These are phyloP conservation scores for Vitis rotundifolia DNA, from an alignment of 164 flowering plant genomes.

Conservation along the genomic window DNA sequence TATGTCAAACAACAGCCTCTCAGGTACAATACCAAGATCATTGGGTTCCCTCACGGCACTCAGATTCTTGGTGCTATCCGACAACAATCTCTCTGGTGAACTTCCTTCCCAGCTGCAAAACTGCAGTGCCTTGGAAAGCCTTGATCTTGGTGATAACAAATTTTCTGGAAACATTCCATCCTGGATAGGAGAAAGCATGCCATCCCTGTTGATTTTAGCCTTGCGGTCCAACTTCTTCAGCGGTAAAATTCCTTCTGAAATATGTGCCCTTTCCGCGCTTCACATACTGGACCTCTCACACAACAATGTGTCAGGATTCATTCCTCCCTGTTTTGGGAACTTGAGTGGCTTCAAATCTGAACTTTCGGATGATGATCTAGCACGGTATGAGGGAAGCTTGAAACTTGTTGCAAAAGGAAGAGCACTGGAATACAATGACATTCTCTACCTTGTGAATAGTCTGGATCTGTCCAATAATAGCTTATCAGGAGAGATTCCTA, in stretches of 20 bases:
- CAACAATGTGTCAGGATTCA: no score
- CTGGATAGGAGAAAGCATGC: background rate
- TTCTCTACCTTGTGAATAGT: no score
- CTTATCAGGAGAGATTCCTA: conserved; percentile 31
- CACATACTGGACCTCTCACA: background rate
- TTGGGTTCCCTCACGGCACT: conserved; percentile 11
- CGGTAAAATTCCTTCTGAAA: conserved; percentile 6
- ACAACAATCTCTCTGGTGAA: no score
- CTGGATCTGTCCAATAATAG: conserved; percentile 32
- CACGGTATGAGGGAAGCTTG: conserved; percentile 4
- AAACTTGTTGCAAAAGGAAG: conserved; percentile 6
- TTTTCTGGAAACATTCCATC: conserved; percentile 13
- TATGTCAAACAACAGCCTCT: conserved; percentile 16
- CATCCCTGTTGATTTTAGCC: conserved; percentile 2
- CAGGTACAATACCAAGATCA: conserved; percentile 26
- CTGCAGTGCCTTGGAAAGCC: no score
- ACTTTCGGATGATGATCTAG: no score
- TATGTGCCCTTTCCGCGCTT: conserved; percentile 10
- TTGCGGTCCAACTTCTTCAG: conserved; percentile 4
- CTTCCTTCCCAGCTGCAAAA: no score
- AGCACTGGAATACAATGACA: background rate
- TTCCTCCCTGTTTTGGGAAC: no score
- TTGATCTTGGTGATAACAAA: conserved; percentile 9
- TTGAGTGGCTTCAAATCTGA: conserved; percentile 1
- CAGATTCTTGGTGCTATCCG: no score